Evolutionary conservation across 1,139 yeast species (phyloP), one percentile per base, ranked within the genome.

Genomic region (Arxiozyma bovina): DNA sequence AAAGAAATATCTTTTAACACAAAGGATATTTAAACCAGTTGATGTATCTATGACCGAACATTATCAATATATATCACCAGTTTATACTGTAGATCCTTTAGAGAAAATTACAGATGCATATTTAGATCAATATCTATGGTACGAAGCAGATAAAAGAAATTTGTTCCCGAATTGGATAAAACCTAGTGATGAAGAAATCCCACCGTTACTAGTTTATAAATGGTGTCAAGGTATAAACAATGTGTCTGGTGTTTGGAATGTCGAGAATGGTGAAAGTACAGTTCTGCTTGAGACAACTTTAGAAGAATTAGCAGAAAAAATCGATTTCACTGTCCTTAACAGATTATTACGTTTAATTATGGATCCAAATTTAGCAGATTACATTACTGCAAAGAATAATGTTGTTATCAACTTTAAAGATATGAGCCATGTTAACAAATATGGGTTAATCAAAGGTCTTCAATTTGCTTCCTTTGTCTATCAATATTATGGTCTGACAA

Each of bases 71-170:
- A 76, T 91, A 50, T 79, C 85, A 0, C 99, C 99, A 0, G 91
- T 91, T 1, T 91, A 88, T 66, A 79, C 86, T 11, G 79, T 93
- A 22, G 98, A 91, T 66, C 96, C 98, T 0, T 73, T 90, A 51
- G 99, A 94, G 68, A 93, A 91, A 67, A 89, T 94, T 55, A 90
- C 97, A 0, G 99, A 94, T 73, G 97, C 98, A 0, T 94, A 93
- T 64, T 73, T 94, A 50, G 99, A 93, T 67, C 99, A 93, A 64
- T 94, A 91, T 63, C 74, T 94, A 53, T 93, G 98, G 97, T 93
- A 87, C 69, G 98, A 93, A 69, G 93, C 95, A 5, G 96, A 89
- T 53, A 85, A 87, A 63, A 74, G 97, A 55, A 82, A 84, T 21
- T 73, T 94, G 44, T 94, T 94, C 71, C 99, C 99, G 3, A 85